Percentiles rank a stretch among this genome's conserved stretches.
Evolutionary conservation across 352 stramenopile genomes (phyloP).

Genomic region (Blastocystis hominis): DNA sequence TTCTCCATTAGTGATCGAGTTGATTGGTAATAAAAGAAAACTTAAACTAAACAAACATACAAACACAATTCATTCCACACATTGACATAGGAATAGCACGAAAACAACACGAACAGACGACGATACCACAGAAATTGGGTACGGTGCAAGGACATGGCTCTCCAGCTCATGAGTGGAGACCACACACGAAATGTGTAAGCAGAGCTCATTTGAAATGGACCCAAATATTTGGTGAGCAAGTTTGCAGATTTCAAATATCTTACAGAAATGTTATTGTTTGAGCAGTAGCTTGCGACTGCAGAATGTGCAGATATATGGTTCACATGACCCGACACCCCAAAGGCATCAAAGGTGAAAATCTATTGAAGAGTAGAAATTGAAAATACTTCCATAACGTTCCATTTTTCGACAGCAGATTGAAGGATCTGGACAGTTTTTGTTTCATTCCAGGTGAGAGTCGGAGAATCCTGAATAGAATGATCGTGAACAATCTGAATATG

Average conservation of each 20-base stretch:
- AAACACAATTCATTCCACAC: slow-evolving; percentile 64
- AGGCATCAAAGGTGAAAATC: slow-evolving; percentile 78
- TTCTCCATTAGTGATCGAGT: not conserved
- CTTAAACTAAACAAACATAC: not conserved
- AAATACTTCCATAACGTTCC: not conserved
- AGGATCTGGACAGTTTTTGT: slow-evolving; percentile 67
- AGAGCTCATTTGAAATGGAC: slow-evolving; percentile 67
- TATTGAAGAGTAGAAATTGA: slow-evolving; percentile 56
- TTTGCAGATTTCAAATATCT: not conserved
- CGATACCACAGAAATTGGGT: slow-evolving; percentile 83
- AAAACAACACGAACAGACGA: slow-evolving; percentile 80
- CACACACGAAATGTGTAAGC: slow-evolving; percentile 67
- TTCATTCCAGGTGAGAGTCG: slow-evolving; percentile 68
- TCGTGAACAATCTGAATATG: slow-evolving; percentile 71
- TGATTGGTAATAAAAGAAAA: not conserved
- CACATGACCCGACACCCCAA: slow-evolving; percentile 72
- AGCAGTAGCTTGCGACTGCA: slow-evolving; percentile 66
- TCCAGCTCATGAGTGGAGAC: slow-evolving; percentile 68
- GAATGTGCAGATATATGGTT: slow-evolving; percentile 73
- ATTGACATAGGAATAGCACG: slow-evolving; percentile 81
- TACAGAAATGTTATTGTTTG: slow-evolving; percentile 51
- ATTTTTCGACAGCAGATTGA: slow-evolving; percentile 24
- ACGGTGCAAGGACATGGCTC: slow-evolving; percentile 72
- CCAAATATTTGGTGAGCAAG: slow-evolving; percentile 70
- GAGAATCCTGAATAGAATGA: slow-evolving; percentile 72